Evolutionary conservation across 2,329 filamentous ascomycete genomes (phyloP).

Genomic region (Colletotrichum endophyticum): DNA sequence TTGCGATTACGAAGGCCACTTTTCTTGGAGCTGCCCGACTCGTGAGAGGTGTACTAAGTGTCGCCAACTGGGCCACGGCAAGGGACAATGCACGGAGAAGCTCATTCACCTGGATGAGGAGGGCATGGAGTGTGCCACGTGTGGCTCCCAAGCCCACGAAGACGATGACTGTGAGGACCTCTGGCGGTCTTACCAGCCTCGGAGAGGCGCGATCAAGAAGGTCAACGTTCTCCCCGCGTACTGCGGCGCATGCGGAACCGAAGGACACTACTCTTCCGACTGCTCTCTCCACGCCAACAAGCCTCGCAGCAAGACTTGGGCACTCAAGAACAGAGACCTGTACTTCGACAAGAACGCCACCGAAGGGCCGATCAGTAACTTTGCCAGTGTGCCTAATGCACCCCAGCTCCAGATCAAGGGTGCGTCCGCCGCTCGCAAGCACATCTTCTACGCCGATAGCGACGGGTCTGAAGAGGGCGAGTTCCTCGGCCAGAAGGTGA

Average conservation of each 20-base stretch:
- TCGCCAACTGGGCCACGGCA: conserved; percentile 64
- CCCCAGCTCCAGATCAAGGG: conserved; percentile 31
- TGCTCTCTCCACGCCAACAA: conserved; percentile 41
- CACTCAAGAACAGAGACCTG: conserved; percentile 48
- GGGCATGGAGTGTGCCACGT: conserved; percentile 64
- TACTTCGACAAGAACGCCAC: conserved; percentile 54
- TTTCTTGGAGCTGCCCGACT: conserved; percentile 54
- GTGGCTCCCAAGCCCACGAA: conserved; percentile 58
- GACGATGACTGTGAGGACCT: conserved; percentile 65
- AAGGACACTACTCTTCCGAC: conserved; percentile 62
- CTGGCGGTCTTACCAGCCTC: conserved; percentile 62
- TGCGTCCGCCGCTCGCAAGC: conserved; percentile 39
- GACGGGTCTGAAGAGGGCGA: conserved; percentile 49
- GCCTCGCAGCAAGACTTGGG: conserved; percentile 54
- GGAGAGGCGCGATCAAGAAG: conserved; percentile 44
- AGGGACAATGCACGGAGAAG: conserved; percentile 58
- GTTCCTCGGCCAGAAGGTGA: conserved; percentile 42
- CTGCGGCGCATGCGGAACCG: conserved; percentile 61
- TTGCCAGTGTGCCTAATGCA: conserved; percentile 26
- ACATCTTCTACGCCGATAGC: conserved; percentile 51
- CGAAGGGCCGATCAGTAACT: conserved; percentile 41
- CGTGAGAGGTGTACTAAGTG: conserved; percentile 63
- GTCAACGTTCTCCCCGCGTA: conserved; percentile 55
- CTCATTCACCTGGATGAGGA: conserved; percentile 57
- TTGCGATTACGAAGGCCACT: conserved; percentile 52